Evolutionary conservation across 2,329 filamentous ascomycete genomes (phyloP).

Genomic region (Bipolaris cookei): DNA sequence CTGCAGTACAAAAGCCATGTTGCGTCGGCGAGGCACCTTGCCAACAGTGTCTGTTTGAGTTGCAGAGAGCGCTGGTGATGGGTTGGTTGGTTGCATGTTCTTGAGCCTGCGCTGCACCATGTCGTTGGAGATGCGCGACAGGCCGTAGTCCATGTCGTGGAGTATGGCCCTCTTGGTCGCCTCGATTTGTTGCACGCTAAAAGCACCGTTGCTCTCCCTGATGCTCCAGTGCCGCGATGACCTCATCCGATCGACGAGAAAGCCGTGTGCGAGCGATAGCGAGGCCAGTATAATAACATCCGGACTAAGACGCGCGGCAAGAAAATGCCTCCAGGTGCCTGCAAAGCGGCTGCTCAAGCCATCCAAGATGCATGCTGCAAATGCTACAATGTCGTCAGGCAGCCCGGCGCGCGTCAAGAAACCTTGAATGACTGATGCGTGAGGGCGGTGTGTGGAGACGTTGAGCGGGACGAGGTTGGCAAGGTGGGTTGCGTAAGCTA

Average conservation of each 20-base stretch:
- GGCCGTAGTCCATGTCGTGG: constrained; percentile 47
- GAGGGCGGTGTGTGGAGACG: constrained; percentile 37
- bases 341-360: constrained; percentile 44
- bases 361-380: constrained; percentile 49
- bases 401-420: constrained; percentile 43
- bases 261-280: constrained; percentile 45
- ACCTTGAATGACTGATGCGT: constrained; percentile 31
- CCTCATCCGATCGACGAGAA: constrained; percentile 41
- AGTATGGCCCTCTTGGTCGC: constrained; percentile 44
- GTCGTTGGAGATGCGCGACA: constrained; percentile 44
- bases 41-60: neutral
- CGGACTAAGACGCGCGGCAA: constrained; percentile 29
- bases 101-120: constrained; percentile 40
- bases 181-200: constrained; percentile 41
- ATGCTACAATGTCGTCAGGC: constrained; percentile 46
- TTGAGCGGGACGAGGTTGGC: constrained; percentile 47
- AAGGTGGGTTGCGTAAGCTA: constrained; percentile 47
- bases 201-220: constrained; percentile 32
- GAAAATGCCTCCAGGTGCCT: constrained; percentile 37
- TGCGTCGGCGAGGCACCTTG: constrained; percentile 30
- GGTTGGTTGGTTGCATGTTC: constrained; percentile 38
- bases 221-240: constrained; percentile 44
- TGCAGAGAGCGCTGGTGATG: constrained; percentile 3
- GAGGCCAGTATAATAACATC: constrained; percentile 48
- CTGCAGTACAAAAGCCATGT: constrained; percentile 34